These are phyloP conservation scores for Filobasidium uniguttulatum DNA, from an alignment of 1,284 basidiomycete species.

Conservation along the genomic window DNA sequence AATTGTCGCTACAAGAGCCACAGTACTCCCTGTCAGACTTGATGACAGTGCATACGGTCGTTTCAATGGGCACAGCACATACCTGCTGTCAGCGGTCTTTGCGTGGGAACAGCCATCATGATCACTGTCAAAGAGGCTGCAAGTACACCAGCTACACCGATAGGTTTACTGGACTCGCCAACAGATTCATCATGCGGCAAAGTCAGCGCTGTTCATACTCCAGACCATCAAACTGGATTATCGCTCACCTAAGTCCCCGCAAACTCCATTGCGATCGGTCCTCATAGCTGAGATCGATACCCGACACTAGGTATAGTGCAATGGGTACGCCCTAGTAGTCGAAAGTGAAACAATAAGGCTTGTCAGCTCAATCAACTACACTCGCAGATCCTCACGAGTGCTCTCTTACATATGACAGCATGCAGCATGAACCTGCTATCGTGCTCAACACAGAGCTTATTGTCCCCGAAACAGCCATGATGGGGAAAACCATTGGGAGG, in stretches of 20 bases:
- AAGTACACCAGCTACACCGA: slow-evolving; percentile 25
- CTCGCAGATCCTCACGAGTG: too few relatives aligned
- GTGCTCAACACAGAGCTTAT: slow-evolving; percentile 28
- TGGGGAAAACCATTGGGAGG: slow-evolving; percentile 23
- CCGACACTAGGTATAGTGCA: slow-evolving; percentile 28
- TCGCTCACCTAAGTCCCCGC: slow-evolving; percentile 22
- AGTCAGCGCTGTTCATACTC: background rate
- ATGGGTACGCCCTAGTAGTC: slow-evolving; percentile 15
- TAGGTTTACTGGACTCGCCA: slow-evolving; percentile 21
- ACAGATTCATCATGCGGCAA: background rate
- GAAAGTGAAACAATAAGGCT: background rate
- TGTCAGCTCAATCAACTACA: background rate
- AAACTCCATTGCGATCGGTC: slow-evolving; percentile 32
- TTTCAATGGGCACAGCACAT: background rate
- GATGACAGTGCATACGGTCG: background rate
- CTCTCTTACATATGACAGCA: slow-evolving; percentile 32
- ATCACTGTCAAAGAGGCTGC: slow-evolving; percentile 21
- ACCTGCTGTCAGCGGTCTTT: slow-evolving; percentile 23
- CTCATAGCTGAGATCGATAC: slow-evolving; percentile 28
- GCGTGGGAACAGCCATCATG: slow-evolving; percentile 25
- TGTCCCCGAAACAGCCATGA: slow-evolving; percentile 13
- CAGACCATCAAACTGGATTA: background rate
- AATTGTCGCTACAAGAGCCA: slow-evolving; percentile 19
- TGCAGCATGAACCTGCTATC: slow-evolving; percentile 25
- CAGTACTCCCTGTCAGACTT: background rate